Evolutionary conservation across 176 grass and related monocot genomes (phyloP), one percentile per base, ranked within the genome.

Genomic region (Aegilops sharonensis): DNA sequence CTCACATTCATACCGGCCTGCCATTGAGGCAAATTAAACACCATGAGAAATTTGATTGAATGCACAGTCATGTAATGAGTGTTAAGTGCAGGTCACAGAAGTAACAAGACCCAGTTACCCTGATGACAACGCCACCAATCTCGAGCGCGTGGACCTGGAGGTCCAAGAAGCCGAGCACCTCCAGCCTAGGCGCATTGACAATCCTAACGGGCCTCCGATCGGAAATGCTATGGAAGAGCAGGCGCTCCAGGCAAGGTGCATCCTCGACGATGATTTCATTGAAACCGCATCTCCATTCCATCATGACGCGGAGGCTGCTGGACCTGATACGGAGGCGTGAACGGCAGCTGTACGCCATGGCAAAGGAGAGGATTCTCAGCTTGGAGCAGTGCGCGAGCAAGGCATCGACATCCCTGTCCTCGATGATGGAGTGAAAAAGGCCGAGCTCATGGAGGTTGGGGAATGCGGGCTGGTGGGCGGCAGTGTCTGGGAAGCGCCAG

Each of bases 231-330:
- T 72, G 0, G 5, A 90, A 50, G 37, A 83, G 36, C 36, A 90
- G 64, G 7, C 84, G 78, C 72, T 85, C n/a, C 35, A 90, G 64
- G 54, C 23, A 62, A 1, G 88, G 88, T 9, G 88, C 88, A 9
- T 89, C 43, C 10, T 86, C 48, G 1, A 86, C 21, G 30, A 71
- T 5, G 30, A 90, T 13, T 80, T 90, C 39, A 2, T 72, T 4
- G 18, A 64, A 8, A n/a, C 0, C 3, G 1, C 50, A 82, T 31
- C 6, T 47, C 79, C 79, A 90, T 9, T 86, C 83, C 35, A 63
- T 52, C 18, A 30, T 25, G 8, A 66, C 17, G 36, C 54, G n/a
- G 23, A 90, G 88, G 73, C 81, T 89, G 30, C 12, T 2, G 39
- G 83, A 85, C 30, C 2, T 9, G n/a, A 76, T 35, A 21, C 15